A percentile compares a stretch with the other conserved stretches of the same genome.
Conservation (phyloP, 139 green algal species). For the Chlorella sp. region DNA sequence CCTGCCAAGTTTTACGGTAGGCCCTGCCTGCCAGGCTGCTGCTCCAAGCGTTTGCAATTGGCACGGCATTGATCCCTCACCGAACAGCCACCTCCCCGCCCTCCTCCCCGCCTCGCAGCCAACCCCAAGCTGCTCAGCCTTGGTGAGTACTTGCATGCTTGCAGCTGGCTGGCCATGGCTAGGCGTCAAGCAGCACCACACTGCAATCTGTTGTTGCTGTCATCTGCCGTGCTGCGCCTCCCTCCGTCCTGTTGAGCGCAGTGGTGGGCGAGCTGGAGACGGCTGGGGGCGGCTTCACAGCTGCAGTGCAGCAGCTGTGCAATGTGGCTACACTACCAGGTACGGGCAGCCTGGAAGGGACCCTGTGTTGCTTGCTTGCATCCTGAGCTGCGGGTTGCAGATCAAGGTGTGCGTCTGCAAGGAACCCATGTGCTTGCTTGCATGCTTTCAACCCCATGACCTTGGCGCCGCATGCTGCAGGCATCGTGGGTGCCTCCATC, state of each 20-base stretch:
- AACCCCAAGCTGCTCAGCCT: slow-evolving; percentile 33
- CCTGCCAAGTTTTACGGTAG: slow-evolving; percentile 35
- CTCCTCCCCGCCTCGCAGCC: not conserved
- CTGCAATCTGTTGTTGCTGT: too few species aligned
- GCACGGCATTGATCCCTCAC: too few species aligned
- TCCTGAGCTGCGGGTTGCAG: too few species aligned
- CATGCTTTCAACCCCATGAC: not conserved
- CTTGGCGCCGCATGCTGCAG: not conserved
- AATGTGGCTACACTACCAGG: slow-evolving; percentile 42
- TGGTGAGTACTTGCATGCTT: not conserved
- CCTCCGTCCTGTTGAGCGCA: not conserved
- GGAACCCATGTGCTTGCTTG: not conserved
- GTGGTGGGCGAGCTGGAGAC: slow-evolving; percentile 28
- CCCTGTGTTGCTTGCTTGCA: too few species aligned
- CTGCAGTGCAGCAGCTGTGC: slow-evolving; percentile 29
- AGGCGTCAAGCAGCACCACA: too few species aligned
- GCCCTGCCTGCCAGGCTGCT: too few species aligned
- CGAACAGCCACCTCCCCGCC: too few species aligned
- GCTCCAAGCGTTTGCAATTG: too few species aligned
- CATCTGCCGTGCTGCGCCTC: not conserved
- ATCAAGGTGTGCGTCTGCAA: not conserved
- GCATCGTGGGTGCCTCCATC: slow-evolving; percentile 38
- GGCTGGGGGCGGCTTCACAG: slow-evolving; percentile 30
- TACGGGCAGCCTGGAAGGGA: not conserved
- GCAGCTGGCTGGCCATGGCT: not conserved